A percentile compares a stretch with the other conserved stretches of the same genome.
These are phyloP conservation scores for Zygnema circumcarinatum DNA, from an alignment of 139 green algal genomes.

Conservation along the genomic window DNA sequence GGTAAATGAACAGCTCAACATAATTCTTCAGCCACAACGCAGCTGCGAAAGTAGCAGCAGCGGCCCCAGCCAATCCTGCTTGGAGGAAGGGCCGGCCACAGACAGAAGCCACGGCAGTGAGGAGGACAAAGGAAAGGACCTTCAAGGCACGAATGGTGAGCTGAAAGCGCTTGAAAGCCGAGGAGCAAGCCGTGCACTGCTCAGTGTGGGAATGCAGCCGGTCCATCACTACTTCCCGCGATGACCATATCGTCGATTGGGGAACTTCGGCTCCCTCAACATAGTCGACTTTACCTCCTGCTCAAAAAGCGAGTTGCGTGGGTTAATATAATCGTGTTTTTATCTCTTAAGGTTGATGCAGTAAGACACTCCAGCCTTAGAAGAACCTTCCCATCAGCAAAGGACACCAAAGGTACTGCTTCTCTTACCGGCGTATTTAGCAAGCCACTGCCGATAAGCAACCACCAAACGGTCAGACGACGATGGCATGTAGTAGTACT, in stretches of 20 bases:
- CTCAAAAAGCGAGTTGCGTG: not conserved
- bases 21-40: not conserved
- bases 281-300: not conserved
- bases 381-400: not conserved
- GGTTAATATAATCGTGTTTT: slow-evolving; percentile 28
- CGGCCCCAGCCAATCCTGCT: not conserved
- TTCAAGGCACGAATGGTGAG: not conserved
- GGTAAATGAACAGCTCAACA: slow-evolving; percentile 35
- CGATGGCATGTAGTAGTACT: slow-evolving; percentile 34
- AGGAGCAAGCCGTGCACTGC: slow-evolving; percentile 35
- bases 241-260: not conserved
- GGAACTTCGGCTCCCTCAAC: not conserved
- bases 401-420: not conserved
- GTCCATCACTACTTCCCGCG: slow-evolving; percentile 17
- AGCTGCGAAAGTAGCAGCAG: not conserved
- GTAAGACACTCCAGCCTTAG: not conserved
- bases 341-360: slow-evolving; percentile 8
- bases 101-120: not conserved
- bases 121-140: not conserved
- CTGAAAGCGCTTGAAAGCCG: not conserved
- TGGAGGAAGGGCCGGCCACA: not conserved
- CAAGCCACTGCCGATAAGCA: slow-evolving; percentile 48
- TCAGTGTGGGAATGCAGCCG: slow-evolving; percentile 3
- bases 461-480: slow-evolving; percentile 42
- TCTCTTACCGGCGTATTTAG: slow-evolving; percentile 38